These are phyloP conservation scores for Claviceps fusiformis DNA, from an alignment of 2,329 filamentous ascomycete species.

Conservation along the genomic window DNA sequence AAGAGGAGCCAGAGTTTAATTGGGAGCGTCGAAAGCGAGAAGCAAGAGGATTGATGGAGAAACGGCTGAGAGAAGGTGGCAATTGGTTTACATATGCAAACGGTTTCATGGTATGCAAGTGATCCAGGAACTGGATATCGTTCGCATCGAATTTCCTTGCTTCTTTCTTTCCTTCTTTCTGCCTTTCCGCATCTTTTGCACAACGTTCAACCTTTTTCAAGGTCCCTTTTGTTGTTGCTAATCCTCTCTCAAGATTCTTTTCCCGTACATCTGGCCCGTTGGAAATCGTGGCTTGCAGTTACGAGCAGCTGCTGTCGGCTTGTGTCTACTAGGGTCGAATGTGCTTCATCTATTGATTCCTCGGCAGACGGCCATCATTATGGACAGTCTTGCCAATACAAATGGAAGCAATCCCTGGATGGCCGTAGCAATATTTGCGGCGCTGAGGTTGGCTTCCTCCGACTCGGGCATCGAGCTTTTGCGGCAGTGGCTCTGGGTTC, in stretches of 20 bases:
- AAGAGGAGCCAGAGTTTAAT: slow-evolving; percentile 33
- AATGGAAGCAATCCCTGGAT: slow-evolving; percentile 36
- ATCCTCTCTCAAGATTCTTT: slow-evolving; percentile 43
- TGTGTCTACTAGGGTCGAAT: slow-evolving; percentile 58
- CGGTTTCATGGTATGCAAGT: slow-evolving; percentile 43
- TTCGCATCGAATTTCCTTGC: too few species aligned
- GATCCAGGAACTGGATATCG: not conserved
- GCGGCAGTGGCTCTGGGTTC: slow-evolving; percentile 42
- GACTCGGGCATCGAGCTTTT: slow-evolving; percentile 41
- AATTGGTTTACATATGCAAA: slow-evolving; percentile 68
- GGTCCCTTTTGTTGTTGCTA: not conserved
- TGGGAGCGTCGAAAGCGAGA: slow-evolving; percentile 40
- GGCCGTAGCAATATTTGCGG: slow-evolving; percentile 37
- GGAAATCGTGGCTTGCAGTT: slow-evolving; percentile 53
- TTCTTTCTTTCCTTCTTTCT: too few species aligned
- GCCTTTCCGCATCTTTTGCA: too few species aligned
- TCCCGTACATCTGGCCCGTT: slow-evolving; percentile 68
- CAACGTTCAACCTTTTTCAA: too few species aligned
- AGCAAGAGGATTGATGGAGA: slow-evolving; percentile 45
- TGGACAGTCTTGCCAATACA: slow-evolving; percentile 42
- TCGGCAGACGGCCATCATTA: slow-evolving; percentile 68
- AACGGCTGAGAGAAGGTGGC: slow-evolving; percentile 59
- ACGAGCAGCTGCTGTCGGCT: slow-evolving; percentile 49
- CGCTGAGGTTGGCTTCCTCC: slow-evolving; percentile 37
- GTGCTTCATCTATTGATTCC: slow-evolving; percentile 65